phyloP scores from a whole-genome alignment of 306 rosid species.

The Alnus rubra region DNA sequence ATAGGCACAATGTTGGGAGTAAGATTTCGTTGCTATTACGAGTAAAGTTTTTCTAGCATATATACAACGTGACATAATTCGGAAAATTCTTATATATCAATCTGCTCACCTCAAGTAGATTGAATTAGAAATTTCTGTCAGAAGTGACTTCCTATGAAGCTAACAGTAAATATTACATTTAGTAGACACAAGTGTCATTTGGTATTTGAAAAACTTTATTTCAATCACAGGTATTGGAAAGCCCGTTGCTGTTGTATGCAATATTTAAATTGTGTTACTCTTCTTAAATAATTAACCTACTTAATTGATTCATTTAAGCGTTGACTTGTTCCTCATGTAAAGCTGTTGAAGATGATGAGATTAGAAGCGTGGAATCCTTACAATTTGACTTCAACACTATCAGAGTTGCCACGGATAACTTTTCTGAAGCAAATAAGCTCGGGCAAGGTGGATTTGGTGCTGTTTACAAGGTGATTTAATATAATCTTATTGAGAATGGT shows the following conservation, averaged over 20 bases:
- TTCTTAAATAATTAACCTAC: background rate
- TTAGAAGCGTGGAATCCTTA: constrained; percentile 13
- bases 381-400: constrained; percentile 31
- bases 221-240: background rate
- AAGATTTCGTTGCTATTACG: no score
- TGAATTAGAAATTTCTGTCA: no score
- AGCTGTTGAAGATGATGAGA: constrained; percentile 11
- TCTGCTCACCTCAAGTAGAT: no score
- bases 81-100: no score
- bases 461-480: constrained; percentile 40
- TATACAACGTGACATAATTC: no score
- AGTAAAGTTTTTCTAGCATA: no score
- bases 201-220: background rate
- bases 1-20: no score
- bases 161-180: no score
- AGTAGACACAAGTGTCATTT: no score
- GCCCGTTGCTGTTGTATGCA: background rate
- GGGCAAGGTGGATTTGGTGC: constrained; percentile 51
- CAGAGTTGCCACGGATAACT: constrained; percentile 26
- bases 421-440: constrained; percentile 38
- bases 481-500: background rate
- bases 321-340: background rate
- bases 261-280: background rate
- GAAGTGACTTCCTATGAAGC: no score
- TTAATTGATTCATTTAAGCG: background rate